Percentiles rank a stretch among this genome's conserved stretches.
phyloP scores from a whole-genome alignment of 2,329 filamentous ascomycete genomes.

The Macrophomina tecta region DNA sequence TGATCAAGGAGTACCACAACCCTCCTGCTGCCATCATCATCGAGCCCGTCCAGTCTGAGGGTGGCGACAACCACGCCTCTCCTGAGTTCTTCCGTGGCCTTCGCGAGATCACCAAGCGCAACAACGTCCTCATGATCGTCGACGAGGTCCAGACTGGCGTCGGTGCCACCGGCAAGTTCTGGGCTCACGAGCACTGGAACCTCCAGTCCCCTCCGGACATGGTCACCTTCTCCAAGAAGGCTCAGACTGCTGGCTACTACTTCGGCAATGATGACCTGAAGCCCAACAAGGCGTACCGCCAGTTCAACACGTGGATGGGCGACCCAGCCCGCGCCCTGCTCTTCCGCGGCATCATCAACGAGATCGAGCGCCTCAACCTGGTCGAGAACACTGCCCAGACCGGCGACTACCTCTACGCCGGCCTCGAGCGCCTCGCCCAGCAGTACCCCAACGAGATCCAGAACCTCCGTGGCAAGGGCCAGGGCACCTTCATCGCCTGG shows the following conservation, averaged over 20 bases:
- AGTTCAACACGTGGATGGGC: conserved; percentile 99
- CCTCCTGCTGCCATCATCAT: conserved; percentile 83
- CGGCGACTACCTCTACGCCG: conserved; percentile 77
- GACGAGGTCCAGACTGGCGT: conserved; percentile 95
- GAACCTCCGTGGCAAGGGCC: conserved; percentile 85
- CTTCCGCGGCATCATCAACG: conserved; percentile 83
- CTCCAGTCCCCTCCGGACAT: conserved; percentile 82
- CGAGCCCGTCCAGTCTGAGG: conserved; percentile 92
- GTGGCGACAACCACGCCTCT: conserved; percentile 92
- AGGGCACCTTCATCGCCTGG: conserved; percentile 92
- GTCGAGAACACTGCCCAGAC: conserved; percentile 78
- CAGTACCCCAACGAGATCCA: conserved; percentile 78
- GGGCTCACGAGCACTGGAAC: conserved; percentile 96
- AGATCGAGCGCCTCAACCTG: conserved; percentile 78
- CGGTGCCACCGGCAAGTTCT: conserved; percentile 91
- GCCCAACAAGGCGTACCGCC: conserved; percentile 91
- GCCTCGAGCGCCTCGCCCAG: conserved; percentile 69
- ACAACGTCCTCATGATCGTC: conserved; percentile 84
- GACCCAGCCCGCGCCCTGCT: conserved; percentile 84
- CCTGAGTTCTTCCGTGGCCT: conserved; percentile 86
- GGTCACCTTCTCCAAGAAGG: conserved; percentile 95
- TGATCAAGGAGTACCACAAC: conserved; percentile 79
- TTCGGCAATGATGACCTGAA: conserved; percentile 79
- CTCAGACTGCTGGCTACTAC: conserved; percentile 92
- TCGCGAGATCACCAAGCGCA: conserved; percentile 76